Conservation (phyloP, 2,329 filamentous ascomycete species). For the Thyridium curvatum region DNA sequence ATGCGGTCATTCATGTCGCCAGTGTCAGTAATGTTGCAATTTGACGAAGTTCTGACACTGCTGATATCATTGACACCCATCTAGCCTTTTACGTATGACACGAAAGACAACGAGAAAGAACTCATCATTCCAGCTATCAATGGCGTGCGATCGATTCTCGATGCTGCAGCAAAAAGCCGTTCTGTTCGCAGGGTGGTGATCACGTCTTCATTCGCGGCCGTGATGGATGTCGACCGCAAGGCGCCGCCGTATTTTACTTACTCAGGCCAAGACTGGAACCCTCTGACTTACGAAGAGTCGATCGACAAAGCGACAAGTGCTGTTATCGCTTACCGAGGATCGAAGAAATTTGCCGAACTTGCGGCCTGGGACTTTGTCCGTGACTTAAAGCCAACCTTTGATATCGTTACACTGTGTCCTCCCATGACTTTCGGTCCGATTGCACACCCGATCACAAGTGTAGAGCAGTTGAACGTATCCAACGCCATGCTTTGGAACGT, state of each 20-base stretch:
- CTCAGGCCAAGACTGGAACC: conserved; percentile 51
- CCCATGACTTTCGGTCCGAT: conserved; percentile 39
- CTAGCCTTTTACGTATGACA: conserved; percentile 36
- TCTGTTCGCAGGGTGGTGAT: conserved; percentile 32
- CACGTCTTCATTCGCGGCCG: conserved; percentile 64
- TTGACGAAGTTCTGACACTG: neutral
- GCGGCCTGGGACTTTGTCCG: conserved; percentile 46
- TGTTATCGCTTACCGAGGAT: conserved; percentile 41
- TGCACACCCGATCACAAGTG: conserved; percentile 26
- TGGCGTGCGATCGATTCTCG: conserved; percentile 33
- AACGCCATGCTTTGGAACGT: conserved; percentile 34
- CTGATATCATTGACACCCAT: neutral
- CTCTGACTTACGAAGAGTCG: conserved; percentile 44
- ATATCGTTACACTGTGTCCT: conserved; percentile 37
- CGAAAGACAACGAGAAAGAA: conserved; percentile 35
- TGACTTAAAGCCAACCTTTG: conserved; percentile 24
- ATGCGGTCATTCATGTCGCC: no score
- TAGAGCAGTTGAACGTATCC: conserved; percentile 32
- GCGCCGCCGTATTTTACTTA: conserved; percentile 45
- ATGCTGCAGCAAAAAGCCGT: conserved; percentile 19
- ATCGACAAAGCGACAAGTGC: conserved; percentile 27
- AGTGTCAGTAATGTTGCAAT: neutral
- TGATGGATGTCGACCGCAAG: conserved; percentile 44
- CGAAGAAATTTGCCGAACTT: conserved; percentile 46
- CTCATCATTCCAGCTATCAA: conserved; percentile 38